Base-by-base conservation (phyloP, 257 asterid genomes). In the Primulina tabacum region DNA sequence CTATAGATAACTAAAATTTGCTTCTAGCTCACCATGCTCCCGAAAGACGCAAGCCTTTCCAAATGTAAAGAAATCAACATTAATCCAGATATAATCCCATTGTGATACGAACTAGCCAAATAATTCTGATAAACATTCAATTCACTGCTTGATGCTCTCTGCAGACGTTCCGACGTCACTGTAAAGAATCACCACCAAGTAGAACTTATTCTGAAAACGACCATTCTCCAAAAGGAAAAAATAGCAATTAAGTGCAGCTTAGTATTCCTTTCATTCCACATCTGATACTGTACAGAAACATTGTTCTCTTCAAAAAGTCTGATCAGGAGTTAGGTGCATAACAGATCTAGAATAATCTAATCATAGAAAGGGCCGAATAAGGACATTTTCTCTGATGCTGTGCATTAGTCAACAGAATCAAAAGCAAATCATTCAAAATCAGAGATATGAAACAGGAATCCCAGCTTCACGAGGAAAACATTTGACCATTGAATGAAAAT, bases 101-200 rank as follows among this genome's bases (percentile, higher is more conserved):
- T 85, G 83, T 91, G 99, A 78, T 94, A 91, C 3, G 90, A 80
- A 80, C 99, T 94, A 32, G 93, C 98, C 83, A 94, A 77, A 78
- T 83, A 83, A 73, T 79, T 81, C 80, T 94, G 97, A 79, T 85
- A 82, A 80, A 89, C 83, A 80, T 83, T 79, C 78, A 71, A 60
- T 68, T 73, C 74, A 62, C 65, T 78, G 67, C 72, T 80, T 58
- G 80, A 65, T 61, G 76, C 96, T 83, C 69, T 50, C 20, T 4
- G 56, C 56, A 50, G 20, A 50, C 7, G 20, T 4, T 50, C 56
- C 20, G 3, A 4, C 8, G 20, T 14, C 8, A 16, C 56, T 50
- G 56, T 14, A 16, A 16, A 50, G 56, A 50, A 50, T 50, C 2
- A 50, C 20, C 56, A 16, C 56, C 56, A 50, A 16, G 8, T 14